Conservation (phyloP, 805 yeast species). For the Candida anglica region DNA sequence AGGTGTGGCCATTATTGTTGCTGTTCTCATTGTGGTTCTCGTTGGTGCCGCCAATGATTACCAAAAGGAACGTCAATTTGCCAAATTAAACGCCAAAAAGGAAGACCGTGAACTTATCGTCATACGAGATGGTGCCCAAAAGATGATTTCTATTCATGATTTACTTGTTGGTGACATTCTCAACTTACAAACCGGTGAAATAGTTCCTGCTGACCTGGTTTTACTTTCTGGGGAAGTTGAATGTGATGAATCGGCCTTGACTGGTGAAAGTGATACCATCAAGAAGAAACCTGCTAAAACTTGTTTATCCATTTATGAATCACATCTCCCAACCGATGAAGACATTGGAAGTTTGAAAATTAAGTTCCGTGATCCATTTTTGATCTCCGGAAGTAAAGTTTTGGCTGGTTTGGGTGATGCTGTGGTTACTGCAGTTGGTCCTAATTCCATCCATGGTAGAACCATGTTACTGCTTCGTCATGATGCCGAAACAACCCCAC, state of each 20-base stretch:
- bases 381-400: constrained; percentile 88
- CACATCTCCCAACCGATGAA: constrained; percentile 21
- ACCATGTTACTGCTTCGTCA: constrained; percentile 77
- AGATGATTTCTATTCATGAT: constrained; percentile 65
- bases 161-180: constrained; percentile 84
- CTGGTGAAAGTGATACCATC: constrained; percentile 90
- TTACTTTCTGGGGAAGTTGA: constrained; percentile 72
- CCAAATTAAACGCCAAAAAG: constrained; percentile 81
- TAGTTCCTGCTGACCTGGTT: constrained; percentile 84
- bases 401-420: constrained; percentile 84
- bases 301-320: constrained; percentile 30
- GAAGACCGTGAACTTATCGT: constrained; percentile 79
- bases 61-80: constrained; percentile 93
- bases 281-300: constrained; percentile 56
- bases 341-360: constrained; percentile 39
- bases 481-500: constrained; percentile 83
- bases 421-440: constrained; percentile 87
- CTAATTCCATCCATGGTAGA: constrained; percentile 84
- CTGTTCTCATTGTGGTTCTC: constrained; percentile 82
- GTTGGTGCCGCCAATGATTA: constrained; percentile 97
- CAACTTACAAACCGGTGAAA: constrained; percentile 86
- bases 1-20: constrained; percentile 95
- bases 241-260: constrained; percentile 87
- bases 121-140: constrained; percentile 65
- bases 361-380: constrained; percentile 66